Evolutionary conservation across 371 early-diverging fungal species (phyloP).

Genomic region (Modicella reniformis): DNA sequence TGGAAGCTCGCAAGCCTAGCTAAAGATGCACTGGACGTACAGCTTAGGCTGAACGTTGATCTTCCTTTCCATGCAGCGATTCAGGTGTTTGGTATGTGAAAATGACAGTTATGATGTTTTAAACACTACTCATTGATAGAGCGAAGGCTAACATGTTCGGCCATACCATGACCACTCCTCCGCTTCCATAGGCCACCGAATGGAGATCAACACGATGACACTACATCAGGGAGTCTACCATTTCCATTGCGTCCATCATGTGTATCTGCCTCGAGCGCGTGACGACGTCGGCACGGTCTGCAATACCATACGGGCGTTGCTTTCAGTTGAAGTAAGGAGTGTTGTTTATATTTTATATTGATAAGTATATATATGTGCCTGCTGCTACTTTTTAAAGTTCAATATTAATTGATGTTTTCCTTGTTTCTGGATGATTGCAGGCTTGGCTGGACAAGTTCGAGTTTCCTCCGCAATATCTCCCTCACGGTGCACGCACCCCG

Average conservation of each 20-base stretch:
- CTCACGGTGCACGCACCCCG: background rate
- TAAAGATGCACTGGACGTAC: background rate
- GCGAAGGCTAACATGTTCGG: background rate
- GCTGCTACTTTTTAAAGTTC: background rate
- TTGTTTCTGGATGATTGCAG: background rate
- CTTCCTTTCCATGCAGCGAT: background rate
- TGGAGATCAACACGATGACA: conserved; percentile 5
- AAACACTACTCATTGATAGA: too few relatives aligned
- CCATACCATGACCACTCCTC: too few relatives aligned
- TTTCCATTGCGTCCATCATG: conserved; percentile 6
- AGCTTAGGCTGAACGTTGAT: background rate
- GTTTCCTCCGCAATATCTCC: background rate
- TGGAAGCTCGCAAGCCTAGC: conserved; percentile 2
- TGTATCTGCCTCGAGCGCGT: conserved; percentile 8
- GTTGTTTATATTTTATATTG: background rate
- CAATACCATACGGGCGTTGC: background rate
- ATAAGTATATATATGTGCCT: too few relatives aligned
- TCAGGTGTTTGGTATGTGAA: background rate
- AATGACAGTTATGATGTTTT: background rate
- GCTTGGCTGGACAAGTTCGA: background rate
- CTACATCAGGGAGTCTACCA: conserved; percentile 4
- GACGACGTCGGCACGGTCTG: background rate
- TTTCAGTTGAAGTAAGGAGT: conserved; percentile 1
- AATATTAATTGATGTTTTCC: background rate
- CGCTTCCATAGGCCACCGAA: conserved; percentile 1